These are phyloP conservation scores for Pilobolus umbonatus DNA, from an alignment of 192 early-diverging fungal species.

Conservation along the genomic window DNA sequence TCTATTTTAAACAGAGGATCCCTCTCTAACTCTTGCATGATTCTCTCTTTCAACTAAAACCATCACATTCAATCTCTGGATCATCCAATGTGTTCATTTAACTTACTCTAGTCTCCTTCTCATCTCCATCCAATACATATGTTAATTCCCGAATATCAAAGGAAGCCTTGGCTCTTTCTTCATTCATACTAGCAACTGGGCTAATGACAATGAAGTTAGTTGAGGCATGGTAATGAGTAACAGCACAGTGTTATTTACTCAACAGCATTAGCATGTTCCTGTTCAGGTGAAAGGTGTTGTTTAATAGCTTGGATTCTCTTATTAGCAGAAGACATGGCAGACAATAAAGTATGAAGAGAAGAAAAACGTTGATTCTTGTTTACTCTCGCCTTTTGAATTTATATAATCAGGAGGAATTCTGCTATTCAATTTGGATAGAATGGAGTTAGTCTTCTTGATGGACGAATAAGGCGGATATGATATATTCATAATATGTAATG, in stretches of 20 bases:
- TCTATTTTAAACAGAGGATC: constrained; percentile 76
- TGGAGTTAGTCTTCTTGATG: too few relatives aligned
- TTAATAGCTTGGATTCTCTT: constrained; percentile 16
- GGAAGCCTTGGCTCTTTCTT: constrained; percentile 69
- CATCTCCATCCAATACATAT: constrained; percentile 78
- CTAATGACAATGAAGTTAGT: not conserved
- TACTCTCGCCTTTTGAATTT: too few relatives aligned
- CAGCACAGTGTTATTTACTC: constrained; percentile 2
- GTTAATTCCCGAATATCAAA: constrained; percentile 80
- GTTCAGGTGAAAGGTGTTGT: constrained; percentile 13
- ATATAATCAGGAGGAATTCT: too few relatives aligned
- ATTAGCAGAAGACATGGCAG: constrained; percentile 5
- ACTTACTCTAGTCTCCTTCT: constrained; percentile 42
- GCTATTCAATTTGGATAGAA: too few relatives aligned
- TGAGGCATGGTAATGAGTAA: not conserved
- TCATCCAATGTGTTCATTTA: not conserved
- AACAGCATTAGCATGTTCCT: constrained; percentile 12
- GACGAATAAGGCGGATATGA: too few relatives aligned
- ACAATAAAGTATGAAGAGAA: too few relatives aligned
- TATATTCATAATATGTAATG: too few relatives aligned
- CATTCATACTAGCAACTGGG: constrained; percentile 43
- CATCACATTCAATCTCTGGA: too few relatives aligned
- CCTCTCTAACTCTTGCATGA: constrained; percentile 84
- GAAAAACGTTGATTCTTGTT: too few relatives aligned
- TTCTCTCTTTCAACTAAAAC: constrained; percentile 58